A percentile compares a stretch with the other conserved stretches of the same genome.
Conservation (phyloP, 2,329 filamentous ascomycete species). For the Hymenoscyphus linearis region DNA sequence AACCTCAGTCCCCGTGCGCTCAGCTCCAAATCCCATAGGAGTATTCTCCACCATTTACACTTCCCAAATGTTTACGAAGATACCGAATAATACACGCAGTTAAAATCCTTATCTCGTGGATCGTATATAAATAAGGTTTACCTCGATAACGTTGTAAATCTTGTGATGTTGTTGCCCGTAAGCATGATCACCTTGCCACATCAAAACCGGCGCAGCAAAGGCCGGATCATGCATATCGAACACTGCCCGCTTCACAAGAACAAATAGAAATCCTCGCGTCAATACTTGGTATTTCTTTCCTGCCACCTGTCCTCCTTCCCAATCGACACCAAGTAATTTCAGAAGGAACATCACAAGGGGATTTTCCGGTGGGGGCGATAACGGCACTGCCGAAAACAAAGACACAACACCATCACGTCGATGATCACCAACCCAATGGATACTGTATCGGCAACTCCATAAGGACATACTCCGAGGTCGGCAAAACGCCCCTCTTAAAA, state of each 20-base stretch:
- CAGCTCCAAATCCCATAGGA: slow-evolving; percentile 26
- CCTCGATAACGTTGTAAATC: not conserved
- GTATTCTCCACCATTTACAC: not conserved
- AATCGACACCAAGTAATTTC: not conserved
- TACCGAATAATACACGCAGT: not conserved
- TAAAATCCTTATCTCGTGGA: not conserved
- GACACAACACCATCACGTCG: not conserved
- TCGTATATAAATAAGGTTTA: not conserved
- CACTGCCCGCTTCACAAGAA: too few relatives aligned
- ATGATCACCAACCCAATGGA: too few relatives aligned
- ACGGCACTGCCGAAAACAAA: not conserved
- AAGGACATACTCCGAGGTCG: too few relatives aligned
- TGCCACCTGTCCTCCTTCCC: not conserved
- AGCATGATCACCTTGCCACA: not conserved
- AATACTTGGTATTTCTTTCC: not conserved
- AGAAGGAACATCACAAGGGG: not conserved
- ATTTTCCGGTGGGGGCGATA: not conserved
- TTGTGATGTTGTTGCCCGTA: not conserved
- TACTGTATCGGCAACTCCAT: too few relatives aligned
- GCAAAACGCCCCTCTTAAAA: too few relatives aligned
- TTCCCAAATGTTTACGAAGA: not conserved
- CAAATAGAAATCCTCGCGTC: not conserved
- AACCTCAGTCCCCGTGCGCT: slow-evolving; percentile 34
- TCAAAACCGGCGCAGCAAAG: too few relatives aligned
- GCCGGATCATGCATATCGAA: too few relatives aligned